Evolutionary conservation across 805 yeast species (phyloP), one percentile per base, ranked within the genome.

Genomic region (Pichia cephalocereana): DNA sequence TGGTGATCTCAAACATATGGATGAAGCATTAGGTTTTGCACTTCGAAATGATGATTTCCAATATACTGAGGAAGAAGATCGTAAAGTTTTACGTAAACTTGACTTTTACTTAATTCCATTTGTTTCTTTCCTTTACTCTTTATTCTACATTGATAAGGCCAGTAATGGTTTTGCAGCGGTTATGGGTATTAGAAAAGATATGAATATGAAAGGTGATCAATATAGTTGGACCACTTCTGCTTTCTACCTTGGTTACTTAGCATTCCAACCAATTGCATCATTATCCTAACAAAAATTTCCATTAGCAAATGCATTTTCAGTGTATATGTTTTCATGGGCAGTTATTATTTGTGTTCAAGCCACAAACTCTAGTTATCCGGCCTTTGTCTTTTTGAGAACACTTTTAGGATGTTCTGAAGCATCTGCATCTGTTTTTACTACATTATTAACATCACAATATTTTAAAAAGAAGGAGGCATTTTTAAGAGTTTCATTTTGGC

Each of bases 301-400:
- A 2, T 58, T 67, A 41, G 60, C 63, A 14, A 66, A 62, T 46
- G 66, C 65, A 32, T 59, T 76, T 41, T 55, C 66, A 8, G 17
- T 79, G 41, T 59, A 70, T 52, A 62, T 70, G 26, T 53, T 67
- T 17, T 36, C 65, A 11, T 77, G 82, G 82, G 66, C 75, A 0
- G 45, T 71, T n/a, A 56, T 72, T 17, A 65, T 73, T 14, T 70
- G 54, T 47, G 36, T 45, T 40, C 49, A 40, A 15, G 40, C 41
- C 4, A 28, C 41, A 11, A 74, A 75, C 38, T 54, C 46, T 34
- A 71, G 68, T 51, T 70, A 68, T 53, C 66, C 69, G 26, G 77
- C 77, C 18, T 67, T 76, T 3, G 59, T 69, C 41, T 70, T 66
- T 2, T 51, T 74, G 26, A 62, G 82, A 54, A 72, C 75, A 54